Evolutionary conservation across 202 grass and related monocot species (phyloP).

Genomic region (Schoenoplectus tabernaemontani): DNA sequence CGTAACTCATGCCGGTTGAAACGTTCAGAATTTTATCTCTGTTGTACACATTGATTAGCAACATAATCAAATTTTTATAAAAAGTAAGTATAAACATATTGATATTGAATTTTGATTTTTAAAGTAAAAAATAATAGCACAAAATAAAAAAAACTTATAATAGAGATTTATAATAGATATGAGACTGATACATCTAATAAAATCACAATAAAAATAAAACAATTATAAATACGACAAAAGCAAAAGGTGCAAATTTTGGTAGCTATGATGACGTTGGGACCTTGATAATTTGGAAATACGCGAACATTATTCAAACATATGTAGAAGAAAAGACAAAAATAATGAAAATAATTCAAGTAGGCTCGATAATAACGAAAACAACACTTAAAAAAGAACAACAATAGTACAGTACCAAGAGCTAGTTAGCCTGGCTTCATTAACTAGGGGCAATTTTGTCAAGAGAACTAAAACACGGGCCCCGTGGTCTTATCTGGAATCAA

Average conservation of each 20-base stretch:
- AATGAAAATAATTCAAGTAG: background rate
- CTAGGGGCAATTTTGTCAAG: background rate
- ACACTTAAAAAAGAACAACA: background rate
- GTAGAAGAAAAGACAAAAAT: too few species aligned
- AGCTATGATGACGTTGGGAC: background rate
- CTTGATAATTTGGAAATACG: background rate
- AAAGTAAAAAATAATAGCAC: too few species aligned
- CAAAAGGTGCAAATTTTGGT: background rate
- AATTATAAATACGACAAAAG: background rate
- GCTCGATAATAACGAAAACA: background rate
- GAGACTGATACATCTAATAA: too few species aligned
- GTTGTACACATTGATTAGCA: too few species aligned
- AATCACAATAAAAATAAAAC: background rate
- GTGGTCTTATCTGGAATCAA: background rate
- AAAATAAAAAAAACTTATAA: too few species aligned
- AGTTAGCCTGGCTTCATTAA: background rate
- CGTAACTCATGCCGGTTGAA: too few species aligned
- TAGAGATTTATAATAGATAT: too few species aligned
- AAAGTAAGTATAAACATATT: too few species aligned
- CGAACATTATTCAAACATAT: background rate
- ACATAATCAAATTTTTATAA: too few species aligned
- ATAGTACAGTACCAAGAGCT: background rate
- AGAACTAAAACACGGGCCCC: background rate
- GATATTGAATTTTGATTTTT: too few species aligned
- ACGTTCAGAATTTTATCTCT: too few species aligned